Conservation (phyloP, 352 stramenopile genomes). For the Thalassiosira hispida region DNA sequence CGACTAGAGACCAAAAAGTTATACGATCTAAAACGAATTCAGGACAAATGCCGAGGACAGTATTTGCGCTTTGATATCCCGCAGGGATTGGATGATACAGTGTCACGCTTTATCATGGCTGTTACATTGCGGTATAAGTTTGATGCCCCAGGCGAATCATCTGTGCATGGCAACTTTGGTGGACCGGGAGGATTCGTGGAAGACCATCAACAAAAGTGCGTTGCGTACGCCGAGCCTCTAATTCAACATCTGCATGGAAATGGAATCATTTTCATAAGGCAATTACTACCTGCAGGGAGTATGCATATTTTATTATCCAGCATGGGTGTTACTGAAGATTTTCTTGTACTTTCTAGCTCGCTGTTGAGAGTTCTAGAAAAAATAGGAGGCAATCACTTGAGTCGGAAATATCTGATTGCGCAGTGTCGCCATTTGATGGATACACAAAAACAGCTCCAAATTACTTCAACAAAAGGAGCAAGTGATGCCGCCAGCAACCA, state of each 20-base stretch:
- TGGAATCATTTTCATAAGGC: constrained; percentile 42
- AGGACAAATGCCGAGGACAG: constrained; percentile 25
- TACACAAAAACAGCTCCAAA: constrained; percentile 6
- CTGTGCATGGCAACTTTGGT: constrained; percentile 22
- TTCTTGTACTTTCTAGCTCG: constrained; percentile 19
- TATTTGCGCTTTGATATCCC: constrained; percentile 51
- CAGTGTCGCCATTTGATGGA: constrained; percentile 22
- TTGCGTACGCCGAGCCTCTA: constrained; percentile 28
- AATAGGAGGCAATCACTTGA: constrained; percentile 36
- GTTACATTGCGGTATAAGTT: constrained; percentile 35
- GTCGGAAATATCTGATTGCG: constrained; percentile 33
- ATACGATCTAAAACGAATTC: background rate
- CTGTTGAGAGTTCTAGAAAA: constrained; percentile 33
- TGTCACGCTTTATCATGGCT: constrained; percentile 33
- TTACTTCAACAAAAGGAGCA: background rate
- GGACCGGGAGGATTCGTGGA: background rate
- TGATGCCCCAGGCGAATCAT: constrained; percentile 26
- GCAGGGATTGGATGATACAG: constrained; percentile 39
- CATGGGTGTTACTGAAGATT: constrained; percentile 31
- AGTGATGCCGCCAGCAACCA: background rate
- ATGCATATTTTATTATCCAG: constrained; percentile 15
- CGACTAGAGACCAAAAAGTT: constrained; percentile 24
- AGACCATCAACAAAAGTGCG: constrained; percentile 17
- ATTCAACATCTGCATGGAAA: constrained; percentile 31
- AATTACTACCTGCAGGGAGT: constrained; percentile 34